Conservation (phyloP, 2,329 filamentous ascomycete species). For the Trichophyton mentagrophytes region DNA sequence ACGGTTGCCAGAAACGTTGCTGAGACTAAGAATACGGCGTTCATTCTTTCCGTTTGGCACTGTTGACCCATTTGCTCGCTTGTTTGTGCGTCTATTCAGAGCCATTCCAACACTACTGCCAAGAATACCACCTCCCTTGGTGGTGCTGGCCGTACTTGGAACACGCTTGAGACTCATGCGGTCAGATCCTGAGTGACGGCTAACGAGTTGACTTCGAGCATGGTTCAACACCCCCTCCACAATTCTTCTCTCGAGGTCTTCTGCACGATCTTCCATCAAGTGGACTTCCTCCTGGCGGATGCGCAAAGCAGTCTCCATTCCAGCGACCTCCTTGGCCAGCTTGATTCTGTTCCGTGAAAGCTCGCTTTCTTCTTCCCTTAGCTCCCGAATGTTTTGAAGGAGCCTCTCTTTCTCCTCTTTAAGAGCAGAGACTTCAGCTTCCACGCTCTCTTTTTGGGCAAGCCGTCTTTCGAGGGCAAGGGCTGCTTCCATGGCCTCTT, state of each 20-base stretch:
- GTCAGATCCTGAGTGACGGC: constrained; percentile 47
- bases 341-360: constrained; percentile 65
- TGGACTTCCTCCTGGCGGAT: constrained; percentile 84
- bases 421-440: constrained; percentile 39
- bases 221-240: constrained; percentile 94
- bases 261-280: constrained; percentile 78
- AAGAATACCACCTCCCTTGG: constrained; percentile 28
- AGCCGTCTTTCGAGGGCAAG: constrained; percentile 67
- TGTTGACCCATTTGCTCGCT: constrained; percentile 29
- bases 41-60: constrained; percentile 40
- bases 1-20: constrained; percentile 70
- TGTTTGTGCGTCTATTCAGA: constrained; percentile 40
- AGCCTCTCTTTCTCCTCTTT: constrained; percentile 51
- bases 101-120: constrained; percentile 36
- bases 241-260: constrained; percentile 80
- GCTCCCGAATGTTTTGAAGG: constrained; percentile 40
- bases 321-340: constrained; percentile 73
- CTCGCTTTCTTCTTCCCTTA: constrained; percentile 46
- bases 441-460: constrained; percentile 51
- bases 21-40: constrained; percentile 70
- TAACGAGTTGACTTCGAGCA: constrained; percentile 68
- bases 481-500: constrained; percentile 65
- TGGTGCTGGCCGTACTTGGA: constrained; percentile 33
- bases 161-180: constrained; percentile 42
- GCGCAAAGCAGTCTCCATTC: constrained; percentile 76